Conservation (phyloP, 2,329 filamentous ascomycete genomes). For the Huntiella moniliformis region DNA sequence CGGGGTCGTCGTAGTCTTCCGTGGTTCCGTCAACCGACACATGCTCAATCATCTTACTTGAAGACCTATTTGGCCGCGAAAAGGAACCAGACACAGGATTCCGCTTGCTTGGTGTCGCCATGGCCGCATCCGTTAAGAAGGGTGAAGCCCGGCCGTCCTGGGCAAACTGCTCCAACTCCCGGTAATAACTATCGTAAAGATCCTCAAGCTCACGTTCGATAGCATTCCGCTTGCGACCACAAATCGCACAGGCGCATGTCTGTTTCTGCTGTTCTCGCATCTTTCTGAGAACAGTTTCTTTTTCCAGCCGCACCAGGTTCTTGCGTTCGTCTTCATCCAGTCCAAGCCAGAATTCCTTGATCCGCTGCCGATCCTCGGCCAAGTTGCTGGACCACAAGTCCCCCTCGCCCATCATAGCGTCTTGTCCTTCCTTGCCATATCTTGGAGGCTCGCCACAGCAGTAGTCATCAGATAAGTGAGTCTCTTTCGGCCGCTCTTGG, state of each 20-base stretch:
- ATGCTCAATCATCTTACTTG: slow-evolving; percentile 54
- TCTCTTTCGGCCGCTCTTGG: slow-evolving; percentile 10
- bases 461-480: not conserved
- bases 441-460: slow-evolving; percentile 3
- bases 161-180: slow-evolving; percentile 93
- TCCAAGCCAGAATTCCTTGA: slow-evolving; percentile 95
- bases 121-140: slow-evolving; percentile 5
- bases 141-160: slow-evolving; percentile 25
- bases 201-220: slow-evolving; percentile 97
- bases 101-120: slow-evolving; percentile 18
- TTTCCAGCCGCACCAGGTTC: slow-evolving; percentile 91
- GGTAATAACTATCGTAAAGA: slow-evolving; percentile 94
- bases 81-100: slow-evolving; percentile 40
- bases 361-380: slow-evolving; percentile 84
- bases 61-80: slow-evolving; percentile 49
- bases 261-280: slow-evolving; percentile 99
- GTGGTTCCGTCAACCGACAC: slow-evolving; percentile 23
- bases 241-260: slow-evolving; percentile 94
- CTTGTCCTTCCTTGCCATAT: not conserved
- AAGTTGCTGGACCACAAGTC: slow-evolving; percentile 89
- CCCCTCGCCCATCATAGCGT: slow-evolving; percentile 5
- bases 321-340: slow-evolving; percentile 87
- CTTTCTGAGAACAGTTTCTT: slow-evolving; percentile 91
- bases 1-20: slow-evolving; percentile 29
- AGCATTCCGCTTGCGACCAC: slow-evolving; percentile 83